Percentiles rank a stretch among this genome's conserved stretches.
These are phyloP conservation scores for Candida easanensis DNA, from an alignment of 805 yeast species.

Conservation along the genomic window DNA sequence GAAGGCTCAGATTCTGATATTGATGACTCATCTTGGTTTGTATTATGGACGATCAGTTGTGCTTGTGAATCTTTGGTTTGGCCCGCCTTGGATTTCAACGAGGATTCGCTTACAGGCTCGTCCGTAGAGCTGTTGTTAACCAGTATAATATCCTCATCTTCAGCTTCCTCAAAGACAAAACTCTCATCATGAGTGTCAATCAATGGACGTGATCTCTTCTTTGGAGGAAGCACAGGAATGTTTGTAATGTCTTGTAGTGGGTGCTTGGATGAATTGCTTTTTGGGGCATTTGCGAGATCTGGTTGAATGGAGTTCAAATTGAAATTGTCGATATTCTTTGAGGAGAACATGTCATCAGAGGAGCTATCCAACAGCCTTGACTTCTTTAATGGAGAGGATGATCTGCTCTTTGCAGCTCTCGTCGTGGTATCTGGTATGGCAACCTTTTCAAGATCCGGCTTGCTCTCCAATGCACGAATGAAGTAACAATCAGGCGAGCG, in stretches of 20 bases:
- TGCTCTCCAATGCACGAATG: conserved; percentile 13
- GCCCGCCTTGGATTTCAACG: conserved; percentile 2
- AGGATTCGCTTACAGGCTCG: conserved; percentile 6
- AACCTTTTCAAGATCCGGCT: conserved; percentile 9
- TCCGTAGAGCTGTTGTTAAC: conserved; percentile 20
- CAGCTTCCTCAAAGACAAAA: conserved; percentile 17
- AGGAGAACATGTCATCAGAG: conserved; percentile 19
- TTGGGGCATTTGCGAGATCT: not conserved
- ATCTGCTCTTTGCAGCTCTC: not conserved
- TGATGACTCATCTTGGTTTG: conserved; percentile 2
- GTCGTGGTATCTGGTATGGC: not conserved
- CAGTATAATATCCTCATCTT: conserved; percentile 22
- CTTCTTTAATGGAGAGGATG: conserved; percentile 14
- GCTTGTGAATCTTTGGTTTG: not conserved
- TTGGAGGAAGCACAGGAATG: conserved; percentile 14
- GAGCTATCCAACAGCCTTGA: conserved; percentile 26
- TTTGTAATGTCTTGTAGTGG: conserved; percentile 20
- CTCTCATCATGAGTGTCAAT: conserved; percentile 1
- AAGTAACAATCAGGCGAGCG: conserved; percentile 39
- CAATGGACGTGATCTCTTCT: conserved; percentile 2
- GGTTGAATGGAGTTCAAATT: not conserved
- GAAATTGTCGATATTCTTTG: conserved; percentile 8
- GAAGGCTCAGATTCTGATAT: conserved; percentile 12
- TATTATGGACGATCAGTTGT: too few species aligned
- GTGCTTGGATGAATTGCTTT: not conserved